Base-by-base conservation (phyloP, 2,329 filamentous ascomycete species). In the Pleoardoris graminearum region DNA sequence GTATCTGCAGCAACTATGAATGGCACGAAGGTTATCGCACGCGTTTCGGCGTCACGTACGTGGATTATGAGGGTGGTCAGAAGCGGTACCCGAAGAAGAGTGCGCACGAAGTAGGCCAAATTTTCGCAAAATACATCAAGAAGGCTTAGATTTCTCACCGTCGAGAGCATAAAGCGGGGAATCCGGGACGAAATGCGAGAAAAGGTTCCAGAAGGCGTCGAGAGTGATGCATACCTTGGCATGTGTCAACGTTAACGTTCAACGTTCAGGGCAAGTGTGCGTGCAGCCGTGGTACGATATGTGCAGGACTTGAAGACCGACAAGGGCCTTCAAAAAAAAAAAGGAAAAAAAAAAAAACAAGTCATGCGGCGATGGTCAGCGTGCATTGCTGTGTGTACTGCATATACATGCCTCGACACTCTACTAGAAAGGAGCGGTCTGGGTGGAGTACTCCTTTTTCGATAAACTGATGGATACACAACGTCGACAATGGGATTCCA, bases 1-100 rank as follows among this genome's bases (percentile, higher is more conserved):
- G 52, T 62, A 53, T 58, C 50, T 65, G 50, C 65, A 84, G 81
- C 75, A 93, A 93, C 78, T 93, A 93, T 66, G 90, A 93, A 75
- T 93, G 89, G 89, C 89, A 90, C n/a, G 90, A 95, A 71, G 90
- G 90, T 10, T 96, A 93, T 68, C 86, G 90, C 76, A 94, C 90
- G 37, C 82, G 90, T 35, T 95, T 95, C 65, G 90, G 90, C 22
- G 89, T 91, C 51, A 90, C 87, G 6, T 94, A 82, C 70, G 90
- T 95, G 47, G 90, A 95, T 75, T 95, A 94, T 71, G 77, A 84
- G 63, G 83, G 90, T 60, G 86, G 85, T 21, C 91, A 95, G 80
- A 89, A 87, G 78, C 80, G 90, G 46, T 82, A 86, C 61, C 86
- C 90, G 33, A 96, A 96, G 82, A 90, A 91, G 82, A 94, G 89